phyloP scores from a whole-genome alignment of 1,139 yeast genomes.

The Entelexis sorbosivorans region DNA sequence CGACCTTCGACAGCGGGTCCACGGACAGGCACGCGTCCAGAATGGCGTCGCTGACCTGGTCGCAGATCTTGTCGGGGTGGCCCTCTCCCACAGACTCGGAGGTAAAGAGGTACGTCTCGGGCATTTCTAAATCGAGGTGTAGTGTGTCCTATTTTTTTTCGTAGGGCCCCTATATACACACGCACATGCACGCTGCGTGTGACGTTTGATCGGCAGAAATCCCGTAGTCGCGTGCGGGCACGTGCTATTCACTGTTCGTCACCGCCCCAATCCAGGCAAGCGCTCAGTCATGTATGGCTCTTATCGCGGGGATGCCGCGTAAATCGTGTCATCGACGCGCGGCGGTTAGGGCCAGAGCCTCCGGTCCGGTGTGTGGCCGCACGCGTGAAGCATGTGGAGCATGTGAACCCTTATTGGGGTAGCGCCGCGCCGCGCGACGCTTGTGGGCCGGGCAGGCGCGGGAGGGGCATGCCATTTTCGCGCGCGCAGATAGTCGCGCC shows the following conservation, averaged over 20 bases:
- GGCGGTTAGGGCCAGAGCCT: not conserved
- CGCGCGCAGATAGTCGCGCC: no score
- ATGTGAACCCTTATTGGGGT: conserved; percentile 1
- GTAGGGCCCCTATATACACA: conserved; percentile 3
- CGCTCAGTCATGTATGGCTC: not conserved
- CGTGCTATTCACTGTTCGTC: not conserved
- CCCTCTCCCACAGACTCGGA: conserved; percentile 65
- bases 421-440: not conserved
- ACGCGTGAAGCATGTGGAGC: not conserved
- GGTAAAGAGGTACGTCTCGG: conserved; percentile 62
- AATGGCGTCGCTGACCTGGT: conserved; percentile 97
- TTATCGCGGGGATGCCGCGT: conserved; percentile 5
- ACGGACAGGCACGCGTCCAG: conserved; percentile 92
- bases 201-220: not conserved
- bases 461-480: no score
- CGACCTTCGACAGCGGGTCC: conserved; percentile 97
- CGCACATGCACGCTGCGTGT: not conserved
- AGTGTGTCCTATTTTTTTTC: not conserved
- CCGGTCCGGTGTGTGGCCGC: not conserved
- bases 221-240: not conserved
- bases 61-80: conserved; percentile 99
- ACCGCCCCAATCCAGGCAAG: not conserved
- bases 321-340: not conserved
- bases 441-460: no score
- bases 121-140: conserved; percentile 12